Base-by-base conservation (phyloP, 163 green algal species). In the Scenedesmus sp. region DNA sequence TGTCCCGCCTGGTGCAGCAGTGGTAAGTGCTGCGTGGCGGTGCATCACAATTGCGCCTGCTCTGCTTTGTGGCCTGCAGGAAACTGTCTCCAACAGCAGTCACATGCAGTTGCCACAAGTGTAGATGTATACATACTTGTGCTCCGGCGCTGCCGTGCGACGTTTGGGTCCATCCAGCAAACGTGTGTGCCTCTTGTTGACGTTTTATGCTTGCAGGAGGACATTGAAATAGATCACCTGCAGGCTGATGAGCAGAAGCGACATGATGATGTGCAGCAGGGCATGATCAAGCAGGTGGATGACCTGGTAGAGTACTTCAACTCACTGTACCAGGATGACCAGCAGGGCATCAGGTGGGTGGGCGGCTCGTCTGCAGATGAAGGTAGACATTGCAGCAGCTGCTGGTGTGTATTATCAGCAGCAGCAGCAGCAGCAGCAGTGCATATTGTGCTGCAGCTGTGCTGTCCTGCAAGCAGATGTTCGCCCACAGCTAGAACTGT, bases 241-340 rank as follows among this genome's bases (percentile, higher is more conserved):
- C 9, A 82, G 67, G 82, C 54, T 60, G 82, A 89, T 52, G 89
- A 84, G 46, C 54, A 46, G 3, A 84, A 73, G 66, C 82, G 70
- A 3, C 52, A 73, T 10, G 89, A 23, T 52, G 89, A 89, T 82
- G 89, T 92, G 46, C 52, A 89, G 79, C 54, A 82, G 0, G 62
- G 74, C 64, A 92, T 92, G 20, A 88, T 92, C 59, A 66, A 54
- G 52, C 82, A 92, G 89, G 89, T 92, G 54, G 89, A 92, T 26
- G 82, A 88, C 20, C 82, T 92, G 55, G 89, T 92, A 3, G 81
- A 84, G 18, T 89, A 92, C 54, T 89, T 92, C 62, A 92, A 92
- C 70, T 34, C 12, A 7, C 56, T 92, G 12, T 85, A 85, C 82
- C 23, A 84, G 10, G 52, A 89, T 46, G 60, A 92, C 62, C 81